Evolutionary conservation across 2,329 filamentous ascomycete species (phyloP), one percentile per base, ranked within the genome.

Genomic region (Ilyonectria sp.): DNA sequence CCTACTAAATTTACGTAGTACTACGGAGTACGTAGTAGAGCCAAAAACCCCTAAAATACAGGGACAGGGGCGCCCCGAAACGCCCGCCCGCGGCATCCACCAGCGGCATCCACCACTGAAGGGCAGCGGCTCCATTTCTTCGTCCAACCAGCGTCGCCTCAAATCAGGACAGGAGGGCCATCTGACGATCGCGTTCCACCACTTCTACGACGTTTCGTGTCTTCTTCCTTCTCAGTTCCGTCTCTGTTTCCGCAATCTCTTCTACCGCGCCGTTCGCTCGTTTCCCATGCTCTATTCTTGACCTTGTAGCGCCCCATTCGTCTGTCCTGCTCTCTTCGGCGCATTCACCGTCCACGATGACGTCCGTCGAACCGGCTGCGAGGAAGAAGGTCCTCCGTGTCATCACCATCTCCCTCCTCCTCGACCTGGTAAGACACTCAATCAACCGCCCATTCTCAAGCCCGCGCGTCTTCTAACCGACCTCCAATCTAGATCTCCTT

Each of bases 321-420:
- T 61, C 63, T 52, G 62, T 43, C 31, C 23, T 62, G 44, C 44
- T 66, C 58, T 52, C 33, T 61, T 61, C 43, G 47, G 49, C 44
- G 55, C 60, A 70, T 47, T 33, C 50, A n/a, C 43, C 40, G 55
- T 35, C 57, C 56, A 64, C 64, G 64, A 86, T 86, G 84, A 81
- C 84, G 49, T 64, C 75, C 13, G 82, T 89, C 35, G 86, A 89
- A 73, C 80, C 86, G 54, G 80, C 82, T 63, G 86, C 85, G 79
- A 90, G 95, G 69, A 97, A 94, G 83, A 91, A 87, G 83, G 94
- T 98, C 71, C 86, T 98, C 69, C 91, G 88, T 76, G 94, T 98
- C 74, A 89, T 98, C 70, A 95, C 97, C 81, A 86, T 96, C 69
- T 98, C 95, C 60, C 86, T 98, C 46, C 87, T 98, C 17, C 87